Evolutionary conservation across 1,139 yeast species (phyloP), one percentile per base, ranked within the genome.

Genomic region (Blastobotrys niveus): DNA sequence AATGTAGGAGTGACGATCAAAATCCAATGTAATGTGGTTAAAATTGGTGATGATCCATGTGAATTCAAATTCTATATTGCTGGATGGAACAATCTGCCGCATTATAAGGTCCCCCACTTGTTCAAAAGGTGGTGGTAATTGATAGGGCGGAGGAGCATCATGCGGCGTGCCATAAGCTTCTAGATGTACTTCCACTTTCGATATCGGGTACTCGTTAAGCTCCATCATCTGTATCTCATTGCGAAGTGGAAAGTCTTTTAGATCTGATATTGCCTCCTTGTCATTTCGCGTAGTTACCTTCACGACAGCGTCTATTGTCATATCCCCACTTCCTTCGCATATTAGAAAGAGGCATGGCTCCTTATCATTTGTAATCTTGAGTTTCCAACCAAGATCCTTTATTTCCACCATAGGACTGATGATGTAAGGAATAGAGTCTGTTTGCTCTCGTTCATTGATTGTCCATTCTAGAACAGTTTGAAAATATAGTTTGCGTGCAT

Each of bases 21-120:
- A 12, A 34, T 24, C 27, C 12, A 8, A 14, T 14, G 8, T 60
- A 3, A 3, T 15, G 10, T 5, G 8, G 37, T 67, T 61, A 82
- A 93, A 84, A 55, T 81, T 78, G 9, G 70, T 67, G 45, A 91
- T 82, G 46, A 75, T 74, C 96, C 97, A 91, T 3, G 89, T 84
- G 59, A 68, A 70, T 10, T 57, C 55, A 1, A 63, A 68, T 34
- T 64, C 68, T 4, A 58, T 63, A 4, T 54, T 48, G 2, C 65
- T 58, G 33, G 34, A n/a, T 34, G 14, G 18, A 8, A 6, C 24
- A 18, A 20, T 34, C 22, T 24, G 24, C 19, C 4, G 4, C 3
- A 14, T 8, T n/a, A 18, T 20, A 5, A 22, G 8, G 17, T 3
- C 17, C 7, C 40, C 40, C 5, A n/a, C 17, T 18, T 36, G 40